phyloP scores from a whole-genome alignment of 257 asterid genomes.

The Fraxinus americana region DNA sequence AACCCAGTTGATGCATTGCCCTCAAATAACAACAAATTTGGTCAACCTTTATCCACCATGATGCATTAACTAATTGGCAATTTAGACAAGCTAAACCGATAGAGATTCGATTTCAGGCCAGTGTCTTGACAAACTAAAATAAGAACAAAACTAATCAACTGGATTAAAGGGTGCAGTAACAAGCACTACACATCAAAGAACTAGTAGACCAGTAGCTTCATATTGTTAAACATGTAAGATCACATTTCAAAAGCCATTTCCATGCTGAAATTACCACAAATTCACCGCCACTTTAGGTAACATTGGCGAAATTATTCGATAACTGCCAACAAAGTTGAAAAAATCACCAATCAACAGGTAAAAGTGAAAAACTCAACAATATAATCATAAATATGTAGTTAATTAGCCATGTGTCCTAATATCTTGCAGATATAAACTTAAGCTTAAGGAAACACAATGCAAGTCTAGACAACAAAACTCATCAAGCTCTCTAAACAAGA shows the following conservation, averaged over 20 bases:
- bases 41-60: too few relatives aligned
- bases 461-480: background rate
- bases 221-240: background rate
- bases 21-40: too few relatives aligned
- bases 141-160: too few relatives aligned
- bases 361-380: background rate
- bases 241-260: background rate
- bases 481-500: slow-evolving; percentile 9
- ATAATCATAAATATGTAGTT: background rate
- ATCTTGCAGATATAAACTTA: background rate
- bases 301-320: background rate
- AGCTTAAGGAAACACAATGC: background rate
- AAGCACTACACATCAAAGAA: background rate
- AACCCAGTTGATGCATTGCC: too few relatives aligned
- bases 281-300: background rate
- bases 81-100: too few relatives aligned
- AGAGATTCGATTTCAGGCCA: too few relatives aligned
- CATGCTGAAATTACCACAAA: background rate
- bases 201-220: too few relatives aligned
- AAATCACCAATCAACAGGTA: background rate
- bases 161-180: too few relatives aligned
- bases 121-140: too few relatives aligned
- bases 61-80: too few relatives aligned
- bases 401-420: background rate
- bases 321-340: background rate